Evolutionary conservation across 2,329 filamentous ascomycete species (phyloP).

Genomic region (Hymenoscyphus linearis): DNA sequence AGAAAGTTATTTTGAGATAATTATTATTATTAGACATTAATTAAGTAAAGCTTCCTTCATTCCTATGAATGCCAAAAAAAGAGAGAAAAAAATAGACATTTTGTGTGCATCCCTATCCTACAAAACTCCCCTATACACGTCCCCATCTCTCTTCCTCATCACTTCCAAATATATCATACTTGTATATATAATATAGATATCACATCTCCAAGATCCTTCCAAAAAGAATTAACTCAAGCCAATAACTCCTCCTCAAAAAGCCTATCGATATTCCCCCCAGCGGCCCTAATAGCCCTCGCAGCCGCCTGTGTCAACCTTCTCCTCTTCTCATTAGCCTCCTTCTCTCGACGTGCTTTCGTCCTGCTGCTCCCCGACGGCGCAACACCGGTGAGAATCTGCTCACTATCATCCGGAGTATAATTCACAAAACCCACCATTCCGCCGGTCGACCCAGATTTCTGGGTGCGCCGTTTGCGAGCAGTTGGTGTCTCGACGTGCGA

Average conservation of each 20-base stretch:
- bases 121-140: neutral
- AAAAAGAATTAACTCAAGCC: conserved; percentile 29
- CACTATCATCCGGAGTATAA: conserved; percentile 75
- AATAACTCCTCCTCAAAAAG: conserved; percentile 47
- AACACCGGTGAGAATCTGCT: conserved; percentile 79
- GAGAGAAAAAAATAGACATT: neutral
- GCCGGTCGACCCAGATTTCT: conserved; percentile 10
- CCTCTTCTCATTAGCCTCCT: conserved; percentile 76
- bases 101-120: neutral
- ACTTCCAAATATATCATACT: neutral
- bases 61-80: neutral
- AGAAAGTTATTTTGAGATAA: too few species aligned
- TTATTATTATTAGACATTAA: too few species aligned
- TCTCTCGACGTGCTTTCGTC: conserved; percentile 88
- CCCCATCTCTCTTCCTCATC: neutral
- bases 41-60: too few species aligned
- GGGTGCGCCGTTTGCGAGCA: conserved; percentile 8
- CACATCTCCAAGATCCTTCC: too few species aligned
- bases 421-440: conserved; percentile 69
- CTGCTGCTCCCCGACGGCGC: conserved; percentile 88
- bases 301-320: conserved; percentile 63
- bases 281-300: conserved; percentile 62
- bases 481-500: conserved; percentile 7
- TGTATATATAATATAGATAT: neutral
- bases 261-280: conserved; percentile 60